Base-by-base conservation (phyloP, 2,329 filamentous ascomycete genomes). In the Xylariaceae sp. region DNA sequence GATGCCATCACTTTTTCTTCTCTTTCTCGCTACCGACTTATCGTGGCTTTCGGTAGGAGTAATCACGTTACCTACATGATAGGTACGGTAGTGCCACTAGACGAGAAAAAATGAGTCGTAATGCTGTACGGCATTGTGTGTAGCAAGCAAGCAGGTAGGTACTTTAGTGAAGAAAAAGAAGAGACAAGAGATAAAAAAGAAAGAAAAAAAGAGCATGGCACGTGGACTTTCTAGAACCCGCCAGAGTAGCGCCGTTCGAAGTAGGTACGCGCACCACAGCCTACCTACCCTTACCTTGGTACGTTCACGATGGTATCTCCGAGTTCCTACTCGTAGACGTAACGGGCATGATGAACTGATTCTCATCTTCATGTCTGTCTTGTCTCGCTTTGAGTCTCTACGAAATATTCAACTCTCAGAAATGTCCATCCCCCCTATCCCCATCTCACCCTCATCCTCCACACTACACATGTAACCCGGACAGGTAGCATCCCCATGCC, bases 201-300 rank as follows among this genome's bases (percentile, higher is more conserved):
- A 13, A 11, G 35, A 37, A 48, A n/a, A 51, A 15, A 48, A 45
- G 23, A 56, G 55, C 39, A 61, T 65, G 66, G 69, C 68, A 70
- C 67, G 68, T 71, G 67, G 66, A 62, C 62, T 63, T 66, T 61
- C 63, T 64, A 53, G 56, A 67, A 67, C 7, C n/a, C 23, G 23
- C 49, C 23, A 18, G 11, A 11, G 23, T 51, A 51, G 49, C 49
- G 48, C 48, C 47, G 47, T 5, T 49, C 47, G 30, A 51, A 41
- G 55, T 55, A 52, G 39, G 39, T 49, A 56, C 53, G 13, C 47
- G 23, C 34, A 45, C 63, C 62, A 45, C 41, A 45, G 59, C 8
- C 17, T 17, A 7, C 8, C 17, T 17, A 7, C 23, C 15, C 17
- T 50, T 55, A 67, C 15, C 11, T 47, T n/a, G 44, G 44, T 47